Base-by-base conservation (phyloP, 495 filamentous ascomycete genomes). In the Lasiosphaeria miniovina region DNA sequence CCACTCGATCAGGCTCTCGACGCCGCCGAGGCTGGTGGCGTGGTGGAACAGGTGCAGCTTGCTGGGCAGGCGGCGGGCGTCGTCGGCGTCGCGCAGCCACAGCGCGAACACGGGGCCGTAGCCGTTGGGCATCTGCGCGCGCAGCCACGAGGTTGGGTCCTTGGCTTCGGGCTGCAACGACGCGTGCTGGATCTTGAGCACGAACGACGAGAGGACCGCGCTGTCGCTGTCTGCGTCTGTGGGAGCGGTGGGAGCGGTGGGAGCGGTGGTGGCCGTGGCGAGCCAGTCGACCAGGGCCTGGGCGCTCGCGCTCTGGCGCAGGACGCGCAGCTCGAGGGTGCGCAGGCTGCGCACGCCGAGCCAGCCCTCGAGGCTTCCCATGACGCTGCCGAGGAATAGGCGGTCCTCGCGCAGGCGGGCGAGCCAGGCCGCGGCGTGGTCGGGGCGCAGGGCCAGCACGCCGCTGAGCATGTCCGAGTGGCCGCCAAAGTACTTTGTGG, bases 401-500 rank as follows among this genome's bases (percentile, higher is more conserved):
- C 94, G 75, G 68, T 98, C 93, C 3, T 65, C 62, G 38, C 72
- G 72, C 59, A 98, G 68, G 49, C 73, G 73, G 4, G 66, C 57
- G 36, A 82, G 69, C 88, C 86, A 89, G 4, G 79, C 79, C 55
- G 49, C 52, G 6, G 49, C 64, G 38, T 65, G 65, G 46, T 65
- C 67, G 2, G 74, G 75, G 52, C 79, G 74, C 6, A 88, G 83
- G 0, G 84, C 88, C 17, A 97, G 77, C 17, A 96, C 87, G 11
- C 94, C 94, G 64, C 88, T 90, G 0, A 98, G 83, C 74, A 97
- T 75, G 74, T 98, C 94, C 61, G 84, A 89, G 74, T 98, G 94
- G 1, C 94, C 94, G 17, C 94, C 94, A 59, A 98, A 82, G 71
- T 96, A 98, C 79, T 98, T 98, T 8, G 92, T 94, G 11, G 90